Percentiles rank a stretch among this genome's conserved stretches.
These are phyloP conservation scores for Melanomma pulvis-pyrius DNA, from an alignment of 495 filamentous ascomycete species.

Conservation along the genomic window DNA sequence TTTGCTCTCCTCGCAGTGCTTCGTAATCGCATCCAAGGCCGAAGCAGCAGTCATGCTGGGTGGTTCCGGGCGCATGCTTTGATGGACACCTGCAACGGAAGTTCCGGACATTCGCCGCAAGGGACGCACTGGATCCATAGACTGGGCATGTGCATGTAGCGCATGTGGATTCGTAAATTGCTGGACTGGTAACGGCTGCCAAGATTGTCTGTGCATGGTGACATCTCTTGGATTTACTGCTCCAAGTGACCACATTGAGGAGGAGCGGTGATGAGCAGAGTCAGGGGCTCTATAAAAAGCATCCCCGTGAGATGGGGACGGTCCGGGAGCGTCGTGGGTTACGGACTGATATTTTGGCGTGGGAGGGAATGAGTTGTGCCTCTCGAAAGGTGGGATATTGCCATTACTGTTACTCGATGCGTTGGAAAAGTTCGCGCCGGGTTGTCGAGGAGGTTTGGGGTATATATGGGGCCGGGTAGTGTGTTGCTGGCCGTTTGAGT, in stretches of 20 bases:
- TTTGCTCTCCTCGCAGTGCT: conserved; percentile 79
- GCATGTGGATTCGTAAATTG: conserved; percentile 13
- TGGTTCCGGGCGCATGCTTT: conserved; percentile 25
- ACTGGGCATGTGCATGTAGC: conserved; percentile 10
- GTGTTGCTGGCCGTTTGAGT: conserved; percentile 36
- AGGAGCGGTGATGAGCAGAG: conserved; percentile 22
- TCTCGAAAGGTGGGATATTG: not conserved
- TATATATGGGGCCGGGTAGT: conserved; percentile 61
- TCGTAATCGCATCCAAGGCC: conserved; percentile 77
- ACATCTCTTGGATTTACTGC: conserved; percentile 2
- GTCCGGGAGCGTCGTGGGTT: not conserved
- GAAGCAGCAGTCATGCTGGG: conserved; percentile 58
- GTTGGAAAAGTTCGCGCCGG: conserved; percentile 41
- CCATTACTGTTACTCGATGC: conserved; percentile 20
- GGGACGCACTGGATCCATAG: conserved; percentile 25
- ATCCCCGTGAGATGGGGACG: not conserved
- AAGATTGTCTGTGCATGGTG: conserved; percentile 16
- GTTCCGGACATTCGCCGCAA: conserved; percentile 38
- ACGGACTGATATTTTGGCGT: not conserved
- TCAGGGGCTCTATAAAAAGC: not conserved
- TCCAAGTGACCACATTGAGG: conserved; percentile 26
- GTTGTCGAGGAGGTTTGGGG: conserved; percentile 62
- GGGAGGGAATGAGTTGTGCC: conserved; percentile 6
- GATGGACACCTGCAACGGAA: conserved; percentile 26
- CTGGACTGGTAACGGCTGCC: conserved; percentile 15